Base-by-base conservation (phyloP, 2,329 filamentous ascomycete species). In the Harringtonia aguacate region DNA sequence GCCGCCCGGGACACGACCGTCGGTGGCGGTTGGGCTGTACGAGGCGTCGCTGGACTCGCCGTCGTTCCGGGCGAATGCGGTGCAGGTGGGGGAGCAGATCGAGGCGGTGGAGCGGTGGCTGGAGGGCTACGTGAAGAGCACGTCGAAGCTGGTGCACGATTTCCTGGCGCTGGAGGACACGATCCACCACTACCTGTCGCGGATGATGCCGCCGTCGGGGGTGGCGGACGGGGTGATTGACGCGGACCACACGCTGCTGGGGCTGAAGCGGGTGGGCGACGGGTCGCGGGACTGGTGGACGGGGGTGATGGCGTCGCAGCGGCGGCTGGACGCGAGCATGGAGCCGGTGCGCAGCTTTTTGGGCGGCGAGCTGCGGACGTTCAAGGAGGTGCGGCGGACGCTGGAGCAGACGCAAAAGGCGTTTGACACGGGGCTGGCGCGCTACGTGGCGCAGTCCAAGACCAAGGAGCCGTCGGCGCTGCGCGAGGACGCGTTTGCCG, bases 31-130 rank as follows among this genome's bases (percentile, higher is more conserved):
- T 30, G 81, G 81, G 48, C 75, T 97, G 54, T 92, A 90, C 66
- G 92, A 98, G 74, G 92, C 92, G 41, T 85, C 88, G 18, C 84
- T 97, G 67, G 92, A 98, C 65, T 95, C 89, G 33, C 92, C 92
- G 22, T 94, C 89, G 30, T 97, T 97, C 62, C 86, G 92, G 52
- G 86, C 89, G 38, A 86, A 86, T 20, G 78, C 86, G 35, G 68
- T 84, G 38, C 87, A 95, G 66, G 95, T 95, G 59, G 75, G 79
- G 50, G 92, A 97, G 52, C 90, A 98, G 67, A 78, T 95, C 56
- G 92, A 97, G 52, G 75, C 79, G 45, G 76, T 97, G 47, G 92
- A 97, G 64, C 80, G 78, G 72, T 98, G 92, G 92, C 84, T 98
- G 27, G 88, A 75, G 35, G 67, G 66, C 42, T 77, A 77, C 51